Evolutionary conservation across 2,329 filamentous ascomycete genomes (phyloP).

Genomic region (Nigrograna mackinnonii): DNA sequence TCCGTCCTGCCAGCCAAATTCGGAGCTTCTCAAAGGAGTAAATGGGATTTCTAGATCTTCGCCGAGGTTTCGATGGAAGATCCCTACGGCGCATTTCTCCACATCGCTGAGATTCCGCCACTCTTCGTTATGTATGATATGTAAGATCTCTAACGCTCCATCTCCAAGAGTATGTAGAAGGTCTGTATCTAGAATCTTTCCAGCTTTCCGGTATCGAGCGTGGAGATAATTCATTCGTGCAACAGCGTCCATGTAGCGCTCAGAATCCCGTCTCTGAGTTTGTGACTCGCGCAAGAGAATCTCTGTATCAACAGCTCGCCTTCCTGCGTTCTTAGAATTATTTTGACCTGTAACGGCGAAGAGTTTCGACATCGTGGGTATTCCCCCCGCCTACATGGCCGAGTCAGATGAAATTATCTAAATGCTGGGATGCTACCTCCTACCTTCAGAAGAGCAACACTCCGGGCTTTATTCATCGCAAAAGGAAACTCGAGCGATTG

Average conservation of each 20-base stretch:
- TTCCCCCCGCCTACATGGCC: conserved; percentile 16
- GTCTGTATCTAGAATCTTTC: conserved; percentile 21
- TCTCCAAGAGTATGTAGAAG: conserved; percentile 19
- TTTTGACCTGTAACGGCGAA: conserved; percentile 21
- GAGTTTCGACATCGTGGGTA: conserved; percentile 23
- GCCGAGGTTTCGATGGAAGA: conserved; percentile 28
- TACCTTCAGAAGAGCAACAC: conserved; percentile 31
- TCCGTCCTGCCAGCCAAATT: conserved; percentile 25
- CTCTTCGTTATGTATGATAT: conserved; percentile 18
- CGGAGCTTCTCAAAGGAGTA: conserved; percentile 19
- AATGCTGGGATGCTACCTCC: too few relatives aligned
- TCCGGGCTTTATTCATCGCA: conserved; percentile 25
- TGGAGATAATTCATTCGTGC: conserved; percentile 24
- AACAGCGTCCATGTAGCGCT: conserved; percentile 18
- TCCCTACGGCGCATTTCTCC: conserved; percentile 28
- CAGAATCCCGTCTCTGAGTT: conserved; percentile 14
- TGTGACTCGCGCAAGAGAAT: conserved; percentile 25
- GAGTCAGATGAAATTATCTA: neutral
- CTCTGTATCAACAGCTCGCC: conserved; percentile 24
- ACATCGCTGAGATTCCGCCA: conserved; percentile 27
- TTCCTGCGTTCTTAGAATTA: conserved; percentile 17
- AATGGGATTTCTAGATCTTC: conserved; percentile 32
- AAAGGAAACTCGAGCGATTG: conserved; percentile 39
- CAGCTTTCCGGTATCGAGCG: conserved; percentile 19
- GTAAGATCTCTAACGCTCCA: conserved; percentile 17